These are phyloP conservation scores for Nitzschia sp. DNA, from an alignment of 108 stramenopile species.

Conservation along the genomic window DNA sequence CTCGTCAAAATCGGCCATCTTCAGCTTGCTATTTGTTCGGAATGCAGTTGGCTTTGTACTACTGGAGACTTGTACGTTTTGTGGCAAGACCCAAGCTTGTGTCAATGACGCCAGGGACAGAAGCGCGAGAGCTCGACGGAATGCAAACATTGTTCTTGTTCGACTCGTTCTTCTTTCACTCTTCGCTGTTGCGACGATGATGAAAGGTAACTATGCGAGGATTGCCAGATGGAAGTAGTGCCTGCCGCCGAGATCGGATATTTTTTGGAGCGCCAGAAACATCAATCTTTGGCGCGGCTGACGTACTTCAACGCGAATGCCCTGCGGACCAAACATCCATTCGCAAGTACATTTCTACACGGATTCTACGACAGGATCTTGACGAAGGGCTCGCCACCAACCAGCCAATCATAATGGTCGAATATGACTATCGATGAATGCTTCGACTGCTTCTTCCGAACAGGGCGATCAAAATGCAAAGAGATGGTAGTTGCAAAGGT, in stretches of 20 bases:
- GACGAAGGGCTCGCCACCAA: too few relatives aligned
- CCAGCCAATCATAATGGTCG: too few relatives aligned
- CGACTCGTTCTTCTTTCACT: background rate
- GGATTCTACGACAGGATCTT: too few relatives aligned
- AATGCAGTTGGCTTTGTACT: background rate
- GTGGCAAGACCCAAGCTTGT: conserved; percentile 9
- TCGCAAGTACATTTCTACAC: too few relatives aligned
- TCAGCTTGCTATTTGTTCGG: background rate
- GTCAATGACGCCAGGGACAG: background rate
- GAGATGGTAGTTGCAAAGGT: too few relatives aligned
- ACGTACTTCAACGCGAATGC: conserved; percentile 3
- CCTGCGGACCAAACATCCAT: too few relatives aligned
- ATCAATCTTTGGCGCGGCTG: conserved; percentile 1
- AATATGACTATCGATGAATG: too few relatives aligned
- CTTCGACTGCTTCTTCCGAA: too few relatives aligned
- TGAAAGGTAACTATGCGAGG: background rate
- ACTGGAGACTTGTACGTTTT: background rate
- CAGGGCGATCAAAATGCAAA: too few relatives aligned
- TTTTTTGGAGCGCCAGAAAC: background rate
- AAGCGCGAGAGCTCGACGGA: background rate
- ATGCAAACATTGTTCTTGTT: background rate
- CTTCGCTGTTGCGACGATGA: background rate
- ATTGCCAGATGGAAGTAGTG: background rate
- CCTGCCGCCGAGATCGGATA: background rate
- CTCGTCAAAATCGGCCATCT: conserved; percentile 52